Evolutionary conservation across 768 basidiomycete species (phyloP).

Genomic region (Candolleomyces eurysporus): DNA sequence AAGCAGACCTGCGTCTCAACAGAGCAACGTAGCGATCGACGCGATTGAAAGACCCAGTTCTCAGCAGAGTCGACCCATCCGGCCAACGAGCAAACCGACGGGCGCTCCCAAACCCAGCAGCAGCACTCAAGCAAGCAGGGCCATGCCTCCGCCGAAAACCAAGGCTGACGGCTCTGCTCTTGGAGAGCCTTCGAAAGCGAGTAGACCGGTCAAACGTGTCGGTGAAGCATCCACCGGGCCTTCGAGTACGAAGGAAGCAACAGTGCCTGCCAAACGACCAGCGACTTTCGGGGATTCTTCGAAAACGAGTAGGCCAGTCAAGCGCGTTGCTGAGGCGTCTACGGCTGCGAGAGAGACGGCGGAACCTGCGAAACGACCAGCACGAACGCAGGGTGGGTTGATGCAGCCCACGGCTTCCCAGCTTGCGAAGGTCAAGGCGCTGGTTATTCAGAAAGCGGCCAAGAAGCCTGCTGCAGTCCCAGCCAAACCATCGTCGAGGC

Average conservation of each 20-base stretch:
- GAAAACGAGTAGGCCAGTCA: too few species aligned
- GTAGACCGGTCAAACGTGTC: neutral
- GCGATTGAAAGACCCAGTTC: neutral
- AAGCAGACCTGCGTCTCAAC: neutral
- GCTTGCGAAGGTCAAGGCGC: slow-evolving; percentile 5
- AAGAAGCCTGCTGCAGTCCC: slow-evolving; percentile 6
- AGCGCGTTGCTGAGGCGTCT: too few species aligned
- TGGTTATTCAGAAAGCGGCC: slow-evolving; percentile 3
- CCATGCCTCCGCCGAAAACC: slow-evolving; percentile 9
- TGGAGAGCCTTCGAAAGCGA: slow-evolving; percentile 7
- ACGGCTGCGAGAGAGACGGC: neutral
- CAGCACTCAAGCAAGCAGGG: slow-evolving; percentile 5
- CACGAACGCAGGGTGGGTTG: neutral
- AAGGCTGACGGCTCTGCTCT: slow-evolving; percentile 3
- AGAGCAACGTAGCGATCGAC: neutral
- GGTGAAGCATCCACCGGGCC: slow-evolving; percentile 4
- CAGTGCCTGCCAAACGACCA: too few species aligned
- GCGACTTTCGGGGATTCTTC: too few species aligned
- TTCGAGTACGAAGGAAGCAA: too few species aligned
- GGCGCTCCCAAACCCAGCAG: slow-evolving; percentile 1
- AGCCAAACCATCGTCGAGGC: slow-evolving; percentile 12
- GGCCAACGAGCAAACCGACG: neutral
- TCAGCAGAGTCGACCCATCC: slow-evolving; percentile 5
- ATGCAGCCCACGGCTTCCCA: slow-evolving; percentile 1
- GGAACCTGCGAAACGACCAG: slow-evolving; percentile 4